Percentiles rank a stretch among this genome's conserved stretches.
phyloP scores from a whole-genome alignment of 768 basidiomycete genomes.

The Calocera viscosa region DNA sequence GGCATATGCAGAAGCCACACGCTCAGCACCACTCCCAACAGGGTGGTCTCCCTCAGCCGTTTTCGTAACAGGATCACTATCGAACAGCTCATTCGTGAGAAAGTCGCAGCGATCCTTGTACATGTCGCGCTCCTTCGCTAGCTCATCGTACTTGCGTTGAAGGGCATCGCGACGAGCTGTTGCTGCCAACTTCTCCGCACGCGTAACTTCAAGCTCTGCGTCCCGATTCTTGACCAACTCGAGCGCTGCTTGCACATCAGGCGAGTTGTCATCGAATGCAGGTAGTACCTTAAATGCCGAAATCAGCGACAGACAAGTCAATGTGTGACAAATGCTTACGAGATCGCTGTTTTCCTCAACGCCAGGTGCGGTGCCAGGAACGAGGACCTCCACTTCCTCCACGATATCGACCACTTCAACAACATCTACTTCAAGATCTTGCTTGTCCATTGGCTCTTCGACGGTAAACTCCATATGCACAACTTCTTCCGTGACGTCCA shows the following conservation, averaged over 20 bases:
- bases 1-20: background rate
- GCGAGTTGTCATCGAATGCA: background rate
- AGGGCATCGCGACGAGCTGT: background rate
- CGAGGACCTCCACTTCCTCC: background rate
- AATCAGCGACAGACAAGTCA: background rate
- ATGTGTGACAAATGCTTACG: background rate
- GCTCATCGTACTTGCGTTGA: background rate
- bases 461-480: background rate
- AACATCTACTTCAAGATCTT: background rate
- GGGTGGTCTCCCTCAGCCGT: background rate
- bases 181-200: background rate
- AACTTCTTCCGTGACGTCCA: background rate
- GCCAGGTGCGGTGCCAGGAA: background rate
- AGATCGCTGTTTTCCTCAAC: background rate
- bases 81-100: background rate
- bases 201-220: background rate
- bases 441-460: background rate
- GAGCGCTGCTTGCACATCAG: background rate
- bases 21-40: background rate
- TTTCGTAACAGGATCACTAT: background rate
- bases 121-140: background rate
- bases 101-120: constrained; percentile 3
- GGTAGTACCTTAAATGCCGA: background rate
- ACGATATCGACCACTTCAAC: background rate
- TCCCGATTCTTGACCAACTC: constrained; percentile 1